Evolutionary conservation across 352 stramenopile genomes (phyloP), one percentile per base, ranked within the genome.

Genomic region (Phytophthora ramorum): DNA sequence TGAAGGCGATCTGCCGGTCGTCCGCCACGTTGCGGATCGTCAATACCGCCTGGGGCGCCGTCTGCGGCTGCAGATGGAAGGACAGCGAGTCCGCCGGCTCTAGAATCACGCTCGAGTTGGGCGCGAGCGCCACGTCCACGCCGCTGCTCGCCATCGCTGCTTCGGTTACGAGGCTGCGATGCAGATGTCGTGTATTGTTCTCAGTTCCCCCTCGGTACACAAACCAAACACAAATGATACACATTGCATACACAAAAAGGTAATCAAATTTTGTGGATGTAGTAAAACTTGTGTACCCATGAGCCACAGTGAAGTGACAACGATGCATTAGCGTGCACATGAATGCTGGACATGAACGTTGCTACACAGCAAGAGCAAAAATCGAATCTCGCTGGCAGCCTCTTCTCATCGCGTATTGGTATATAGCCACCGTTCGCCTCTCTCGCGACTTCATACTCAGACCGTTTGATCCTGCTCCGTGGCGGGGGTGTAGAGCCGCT

Each of bases 21-120:
- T 90, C 81, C 60, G 86, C 90, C 55, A 89, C 82, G 64, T 96
- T 96, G 57, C 85, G 83, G 66, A 96, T 95, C 51, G 80, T 92
- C 54, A 96, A 59, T 58, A 92, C 81, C 20, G 86, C 85, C 69
- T 96, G 88, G 13, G 88, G 86, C 13, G 88, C 85, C 49, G 76
- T 76, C 54, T 83, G 68, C 32, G 82, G 62, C 63, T 82, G 70
- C 47, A 96, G 47, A 4, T 87, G 73, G 69, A 96, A 96, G 35
- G 84, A 72, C 38, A 96, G 69, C 63, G 83, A 94, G 62, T 96
- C 88, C 4, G 81, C 73, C n/a, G 88, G 88, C 37, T 96, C 88
- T 16, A 96, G 65, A 49, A 88, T 82, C 57, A 95, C 84, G 74
- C 81, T 91, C 56, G 83, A 90, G 60, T 85, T 90, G 47, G 86